Base-by-base conservation (phyloP, 2,329 filamentous ascomycete genomes). In the Colletotrichum higginsianum region DNA sequence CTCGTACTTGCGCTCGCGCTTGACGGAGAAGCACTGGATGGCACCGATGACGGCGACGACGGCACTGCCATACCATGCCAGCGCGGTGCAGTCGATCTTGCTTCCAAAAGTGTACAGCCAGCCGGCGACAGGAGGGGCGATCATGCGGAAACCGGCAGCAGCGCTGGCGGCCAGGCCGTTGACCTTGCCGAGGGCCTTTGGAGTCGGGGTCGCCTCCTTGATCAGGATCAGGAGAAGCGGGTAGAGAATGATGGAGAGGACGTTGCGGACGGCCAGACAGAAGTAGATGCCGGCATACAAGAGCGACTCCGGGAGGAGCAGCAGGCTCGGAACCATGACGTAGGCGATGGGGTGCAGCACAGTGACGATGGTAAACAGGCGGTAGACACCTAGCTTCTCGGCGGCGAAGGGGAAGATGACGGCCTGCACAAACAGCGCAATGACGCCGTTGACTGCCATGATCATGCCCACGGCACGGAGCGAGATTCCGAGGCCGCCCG, bases 81-180 rank as follows among this genome's bases (percentile, higher is more conserved):
- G 77, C 0, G 87, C 89, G 1, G 89, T 90, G 78, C 87, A 91
- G 76, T 90, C 85, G 56, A 88, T 83, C 74, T 83, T 86, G 75
- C 86, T 87, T 26, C 90, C 90, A n/a, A 88, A 77, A 0, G 88
- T 86, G 79, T 92, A 93, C 3, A 92, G 80, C 73, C 87, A 91
- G 3, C 91, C 91, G 2, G 89, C 88, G 18, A 92, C 78, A 0
- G 91, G 91, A 7, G 91, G 91, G 0, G 91, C 90, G 13, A 92
- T 82, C 80, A 93, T 94, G 67, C 92, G 86, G 76, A 90, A 93
- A 8, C 88, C 90, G 8, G 90, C 90, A 35, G 90, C 90, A 2
- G 89, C 90, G 68, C 89, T 91, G 61, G 91, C 90, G 26, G 90
- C 90, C 53, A 92, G 80, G 5, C 91, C 91, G 72, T 93, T 93